Conservation (phyloP, 202 grass and related monocot genomes). For the Panicum virgatum region DNA sequence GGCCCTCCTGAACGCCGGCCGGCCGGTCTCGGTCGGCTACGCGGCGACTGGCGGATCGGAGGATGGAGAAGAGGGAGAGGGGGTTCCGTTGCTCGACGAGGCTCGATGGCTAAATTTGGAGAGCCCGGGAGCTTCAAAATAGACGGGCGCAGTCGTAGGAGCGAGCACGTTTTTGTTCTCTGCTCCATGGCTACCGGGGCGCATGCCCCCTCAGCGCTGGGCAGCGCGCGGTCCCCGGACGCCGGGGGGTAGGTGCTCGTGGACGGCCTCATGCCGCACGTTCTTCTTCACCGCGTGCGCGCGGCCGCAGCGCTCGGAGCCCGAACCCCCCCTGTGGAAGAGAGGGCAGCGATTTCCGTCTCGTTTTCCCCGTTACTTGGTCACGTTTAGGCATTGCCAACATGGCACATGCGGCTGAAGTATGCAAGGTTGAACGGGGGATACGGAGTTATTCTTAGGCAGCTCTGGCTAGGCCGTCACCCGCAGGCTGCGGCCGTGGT, state of each 20-base stretch:
- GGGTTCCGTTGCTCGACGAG: neutral
- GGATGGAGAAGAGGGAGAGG: neutral
- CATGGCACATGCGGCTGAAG: neutral
- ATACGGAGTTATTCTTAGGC: neutral
- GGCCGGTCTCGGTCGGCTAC: neutral
- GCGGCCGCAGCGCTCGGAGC: neutral
- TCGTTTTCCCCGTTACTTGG: neutral
- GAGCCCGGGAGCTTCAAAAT: conserved; percentile 8
- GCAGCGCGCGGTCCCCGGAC: neutral
- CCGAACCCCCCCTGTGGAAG: neutral
- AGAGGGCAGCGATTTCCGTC: neutral
- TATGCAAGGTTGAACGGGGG: neutral
- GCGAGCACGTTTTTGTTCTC: neutral
- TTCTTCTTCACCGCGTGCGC: neutral
- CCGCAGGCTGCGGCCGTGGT: neutral
- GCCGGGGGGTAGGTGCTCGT: neutral
- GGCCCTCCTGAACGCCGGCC: neutral
- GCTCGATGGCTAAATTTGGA: conserved; percentile 3
- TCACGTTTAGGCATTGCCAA: neutral
- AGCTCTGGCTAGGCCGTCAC: neutral
- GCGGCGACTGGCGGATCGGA: neutral
- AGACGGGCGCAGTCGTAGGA: neutral
- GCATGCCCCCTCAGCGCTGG: too few relatives aligned
- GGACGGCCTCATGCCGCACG: conserved; percentile 1
- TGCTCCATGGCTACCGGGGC: neutral